Conservation (phyloP, 441 rosid genomes). For the Adansonia rubrostipa region DNA sequence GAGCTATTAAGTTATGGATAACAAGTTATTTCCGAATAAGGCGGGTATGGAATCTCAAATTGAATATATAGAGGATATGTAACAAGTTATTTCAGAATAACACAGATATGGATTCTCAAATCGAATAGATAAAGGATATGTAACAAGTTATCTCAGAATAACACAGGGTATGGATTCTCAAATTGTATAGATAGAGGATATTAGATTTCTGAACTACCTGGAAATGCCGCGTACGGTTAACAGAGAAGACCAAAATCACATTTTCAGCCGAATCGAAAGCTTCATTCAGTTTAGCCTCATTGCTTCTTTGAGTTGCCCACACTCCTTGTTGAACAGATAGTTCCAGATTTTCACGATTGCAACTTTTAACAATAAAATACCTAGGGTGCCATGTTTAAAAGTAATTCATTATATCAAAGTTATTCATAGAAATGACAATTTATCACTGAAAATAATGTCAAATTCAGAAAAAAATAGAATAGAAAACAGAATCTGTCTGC, state of each 20-base stretch:
- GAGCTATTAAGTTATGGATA: background rate
- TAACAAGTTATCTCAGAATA: background rate
- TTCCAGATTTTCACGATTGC: constrained; percentile 97
- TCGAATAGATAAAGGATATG: constrained; percentile 14
- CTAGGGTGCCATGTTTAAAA: constrained; percentile 48
- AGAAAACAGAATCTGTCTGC: constrained; percentile 3
- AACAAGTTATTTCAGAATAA: background rate
- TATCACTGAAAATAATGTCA: background rate
- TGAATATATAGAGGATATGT: constrained; percentile 6
- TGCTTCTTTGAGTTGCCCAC: constrained; percentile 99
- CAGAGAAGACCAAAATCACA: constrained; percentile 91
- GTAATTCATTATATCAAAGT: constrained; percentile 6
- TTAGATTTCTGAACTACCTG: constrained; percentile 63
- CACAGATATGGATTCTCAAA: background rate
- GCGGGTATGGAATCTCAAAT: background rate
- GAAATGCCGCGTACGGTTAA: constrained; percentile 96
- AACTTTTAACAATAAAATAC: constrained; percentile 98
- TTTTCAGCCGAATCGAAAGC: constrained; percentile 94
- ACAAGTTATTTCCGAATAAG: background rate
- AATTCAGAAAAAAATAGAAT: constrained; percentile 9
- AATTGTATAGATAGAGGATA: constrained; percentile 20
- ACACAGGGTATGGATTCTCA: background rate
- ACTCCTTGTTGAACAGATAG: constrained; percentile 99
- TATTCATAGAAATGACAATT: background rate
- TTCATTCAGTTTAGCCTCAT: constrained; percentile 95